These are phyloP conservation scores for Choiromyces venosus DNA, from an alignment of 495 filamentous ascomycete species.

Conservation along the genomic window DNA sequence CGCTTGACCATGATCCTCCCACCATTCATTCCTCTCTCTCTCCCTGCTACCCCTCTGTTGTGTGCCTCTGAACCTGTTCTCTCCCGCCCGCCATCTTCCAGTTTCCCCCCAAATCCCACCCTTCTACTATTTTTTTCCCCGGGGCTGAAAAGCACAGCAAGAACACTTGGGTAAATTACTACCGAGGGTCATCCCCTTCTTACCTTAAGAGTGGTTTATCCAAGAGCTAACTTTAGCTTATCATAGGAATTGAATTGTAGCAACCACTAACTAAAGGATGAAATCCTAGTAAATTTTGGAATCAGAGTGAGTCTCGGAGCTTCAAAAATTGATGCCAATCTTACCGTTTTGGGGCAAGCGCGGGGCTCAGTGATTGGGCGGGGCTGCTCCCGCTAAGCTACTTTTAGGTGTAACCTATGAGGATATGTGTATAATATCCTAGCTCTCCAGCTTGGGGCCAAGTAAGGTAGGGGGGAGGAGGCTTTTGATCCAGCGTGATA, in stretches of 20 bases:
- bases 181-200: neutral
- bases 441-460: neutral
- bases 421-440: neutral
- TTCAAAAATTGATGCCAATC: constrained; percentile 25
- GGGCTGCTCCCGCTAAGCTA: constrained; percentile 19
- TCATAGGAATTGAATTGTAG: neutral
- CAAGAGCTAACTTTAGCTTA: neutral
- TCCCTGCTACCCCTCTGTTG: constrained; percentile 29
- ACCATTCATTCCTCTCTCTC: constrained; percentile 16
- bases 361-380: constrained; percentile 17
- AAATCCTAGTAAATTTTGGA: constrained; percentile 34
- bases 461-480: neutral
- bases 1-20: constrained; percentile 4
- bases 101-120: neutral
- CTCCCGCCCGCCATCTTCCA: neutral
- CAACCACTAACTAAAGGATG: constrained; percentile 3
- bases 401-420: constrained; percentile 8
- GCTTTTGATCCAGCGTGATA: neutral
- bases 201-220: neutral
- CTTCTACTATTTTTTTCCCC: neutral
- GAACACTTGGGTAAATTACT: neutral
- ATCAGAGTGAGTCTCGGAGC: constrained; percentile 23
- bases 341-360: constrained; percentile 8
- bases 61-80: neutral
- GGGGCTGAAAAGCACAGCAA: neutral